Evolutionary conservation across 192 early-diverging fungal species (phyloP).

Genomic region (Linnemannia hyalina): DNA sequence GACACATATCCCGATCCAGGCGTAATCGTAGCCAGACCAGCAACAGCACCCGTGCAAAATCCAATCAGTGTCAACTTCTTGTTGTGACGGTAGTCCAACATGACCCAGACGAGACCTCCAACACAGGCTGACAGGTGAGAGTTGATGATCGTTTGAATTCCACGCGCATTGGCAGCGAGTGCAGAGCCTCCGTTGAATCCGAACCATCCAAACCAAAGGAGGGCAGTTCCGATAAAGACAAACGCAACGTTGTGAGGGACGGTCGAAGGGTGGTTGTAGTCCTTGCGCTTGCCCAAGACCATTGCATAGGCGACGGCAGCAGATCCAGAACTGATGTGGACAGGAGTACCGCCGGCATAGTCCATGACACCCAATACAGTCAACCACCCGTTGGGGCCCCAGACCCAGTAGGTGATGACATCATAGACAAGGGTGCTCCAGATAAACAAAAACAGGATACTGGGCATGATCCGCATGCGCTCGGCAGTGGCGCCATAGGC

Average conservation of each 20-base stretch:
- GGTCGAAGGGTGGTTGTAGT: slow-evolving; percentile 76
- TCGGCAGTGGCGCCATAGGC: slow-evolving; percentile 80
- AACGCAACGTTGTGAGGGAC: slow-evolving; percentile 86
- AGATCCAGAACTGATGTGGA: slow-evolving; percentile 85
- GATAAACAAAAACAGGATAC: slow-evolving; percentile 73
- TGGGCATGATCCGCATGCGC: slow-evolving; percentile 78
- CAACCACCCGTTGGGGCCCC: slow-evolving; percentile 87
- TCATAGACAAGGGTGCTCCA: slow-evolving; percentile 82
- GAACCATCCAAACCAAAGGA: slow-evolving; percentile 95
- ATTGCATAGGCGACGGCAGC: slow-evolving; percentile 86
- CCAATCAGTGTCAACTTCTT: slow-evolving; percentile 85
- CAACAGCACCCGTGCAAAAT: slow-evolving; percentile 91
- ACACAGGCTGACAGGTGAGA: slow-evolving; percentile 82
- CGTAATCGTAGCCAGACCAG: slow-evolving; percentile 90
- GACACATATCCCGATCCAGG: slow-evolving; percentile 85
- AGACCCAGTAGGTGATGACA: slow-evolving; percentile 85
- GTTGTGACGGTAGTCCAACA: slow-evolving; percentile 77
- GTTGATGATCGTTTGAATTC: slow-evolving; percentile 80
- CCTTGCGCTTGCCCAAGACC: slow-evolving; percentile 85
- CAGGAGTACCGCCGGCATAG: slow-evolving; percentile 92
- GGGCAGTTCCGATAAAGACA: slow-evolving; percentile 84
- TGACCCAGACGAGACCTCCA: slow-evolving; percentile 79
- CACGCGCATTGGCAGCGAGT: slow-evolving; percentile 75
- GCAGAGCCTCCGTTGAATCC: slow-evolving; percentile 92
- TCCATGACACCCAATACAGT: slow-evolving; percentile 80